Percentiles rank a stretch among this genome's conserved stretches.
phyloP scores from a whole-genome alignment of 2,329 filamentous ascomycete genomes.

The Ramularia collo-cygni region DNA sequence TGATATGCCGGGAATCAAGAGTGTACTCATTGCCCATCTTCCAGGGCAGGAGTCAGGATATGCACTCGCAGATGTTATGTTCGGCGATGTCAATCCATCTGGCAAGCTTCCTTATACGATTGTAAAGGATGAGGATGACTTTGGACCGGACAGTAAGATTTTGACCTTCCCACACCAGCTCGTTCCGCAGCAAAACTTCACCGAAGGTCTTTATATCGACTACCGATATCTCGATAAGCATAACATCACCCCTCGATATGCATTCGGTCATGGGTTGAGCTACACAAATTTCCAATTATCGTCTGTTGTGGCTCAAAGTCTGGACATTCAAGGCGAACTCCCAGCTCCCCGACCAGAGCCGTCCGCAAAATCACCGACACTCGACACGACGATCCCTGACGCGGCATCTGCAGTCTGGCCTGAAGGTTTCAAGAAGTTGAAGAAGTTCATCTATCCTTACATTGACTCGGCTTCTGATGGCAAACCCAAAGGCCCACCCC shows the following conservation, averaged over 20 bases:
- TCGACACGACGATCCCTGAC: constrained; percentile 50
- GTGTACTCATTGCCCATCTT: constrained; percentile 74
- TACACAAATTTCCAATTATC: constrained; percentile 68
- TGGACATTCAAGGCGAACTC: constrained; percentile 19
- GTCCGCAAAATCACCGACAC: constrained; percentile 45
- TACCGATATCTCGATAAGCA: constrained; percentile 83
- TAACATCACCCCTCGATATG: constrained; percentile 66
- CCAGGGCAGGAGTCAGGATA: constrained; percentile 83
- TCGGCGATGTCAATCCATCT: constrained; percentile 68
- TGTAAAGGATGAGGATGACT: constrained; percentile 65
- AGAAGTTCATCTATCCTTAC: constrained; percentile 70
- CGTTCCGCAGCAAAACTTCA: constrained; percentile 74
- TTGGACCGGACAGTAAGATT: constrained; percentile 64
- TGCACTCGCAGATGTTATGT: constrained; percentile 70
- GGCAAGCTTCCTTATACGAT: constrained; percentile 88
- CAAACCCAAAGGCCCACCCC: constrained; percentile 32
- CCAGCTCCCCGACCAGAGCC: constrained; percentile 35
- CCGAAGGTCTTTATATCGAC: constrained; percentile 78
- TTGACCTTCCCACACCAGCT: constrained; percentile 63
- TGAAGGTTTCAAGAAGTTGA: constrained; percentile 50
- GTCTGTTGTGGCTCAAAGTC: constrained; percentile 43
- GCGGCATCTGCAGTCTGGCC: constrained; percentile 56
- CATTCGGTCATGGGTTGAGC: constrained; percentile 79
- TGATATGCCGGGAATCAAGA: constrained; percentile 67
- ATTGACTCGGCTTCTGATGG: constrained; percentile 47